phyloP scores from a whole-genome alignment of 306 rosid genomes.

The Carpinus viminea region DNA sequence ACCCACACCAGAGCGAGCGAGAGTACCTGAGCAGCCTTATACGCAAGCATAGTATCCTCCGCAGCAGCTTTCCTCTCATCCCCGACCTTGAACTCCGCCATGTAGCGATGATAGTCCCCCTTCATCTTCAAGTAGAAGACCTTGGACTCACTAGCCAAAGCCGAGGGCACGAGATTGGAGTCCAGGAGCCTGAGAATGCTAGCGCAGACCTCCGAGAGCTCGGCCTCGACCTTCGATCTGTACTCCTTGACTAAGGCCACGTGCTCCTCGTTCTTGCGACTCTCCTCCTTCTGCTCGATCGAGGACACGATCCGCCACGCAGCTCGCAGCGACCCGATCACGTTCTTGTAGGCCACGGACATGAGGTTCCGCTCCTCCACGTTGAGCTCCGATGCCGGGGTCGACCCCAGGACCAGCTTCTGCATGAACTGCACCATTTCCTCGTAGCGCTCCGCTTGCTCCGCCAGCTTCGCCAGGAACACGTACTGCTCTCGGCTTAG shows the following conservation, averaged over 20 bases:
- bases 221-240: slow-evolving; percentile 73
- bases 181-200: slow-evolving; percentile 52
- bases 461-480: slow-evolving; percentile 68
- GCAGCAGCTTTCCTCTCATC: slow-evolving; percentile 68
- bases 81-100: slow-evolving; percentile 66
- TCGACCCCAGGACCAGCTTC: slow-evolving; percentile 58
- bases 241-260: slow-evolving; percentile 56
- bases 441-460: slow-evolving; percentile 78
- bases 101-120: slow-evolving; percentile 73
- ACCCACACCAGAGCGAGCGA: background rate
- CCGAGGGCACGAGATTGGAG: slow-evolving; percentile 61
- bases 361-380: slow-evolving; percentile 73
- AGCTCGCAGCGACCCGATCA: slow-evolving; percentile 73
- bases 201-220: slow-evolving; percentile 55
- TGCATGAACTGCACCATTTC: slow-evolving; percentile 87
- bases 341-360: slow-evolving; percentile 76
- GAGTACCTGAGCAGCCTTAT: slow-evolving; percentile 74
- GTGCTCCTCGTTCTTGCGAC: slow-evolving; percentile 72
- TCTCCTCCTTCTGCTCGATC: slow-evolving; percentile 73
- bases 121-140: slow-evolving; percentile 79
- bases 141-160: slow-evolving; percentile 54
- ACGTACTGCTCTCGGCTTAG: slow-evolving; percentile 65
- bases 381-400: slow-evolving; percentile 66
- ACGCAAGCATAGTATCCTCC: slow-evolving; percentile 72
- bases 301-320: slow-evolving; percentile 80